Percentiles rank a stretch among this genome's conserved stretches.
These are phyloP conservation scores for Alisma plantagoaquatica DNA, from an alignment of 106 monocot genomes.

Conservation along the genomic window DNA sequence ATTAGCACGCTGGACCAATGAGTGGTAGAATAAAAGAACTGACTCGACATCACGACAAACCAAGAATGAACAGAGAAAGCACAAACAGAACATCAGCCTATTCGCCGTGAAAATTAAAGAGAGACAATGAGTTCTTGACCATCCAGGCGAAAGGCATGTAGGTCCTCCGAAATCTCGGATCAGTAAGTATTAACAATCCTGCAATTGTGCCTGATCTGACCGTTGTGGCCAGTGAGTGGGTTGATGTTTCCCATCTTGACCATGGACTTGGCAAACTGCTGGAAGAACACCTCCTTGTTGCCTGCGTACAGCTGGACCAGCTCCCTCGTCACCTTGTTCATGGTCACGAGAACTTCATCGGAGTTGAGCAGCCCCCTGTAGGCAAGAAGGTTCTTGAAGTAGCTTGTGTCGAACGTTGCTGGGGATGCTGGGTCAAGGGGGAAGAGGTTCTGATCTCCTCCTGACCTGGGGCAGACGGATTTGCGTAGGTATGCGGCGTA, in stretches of 20 bases:
- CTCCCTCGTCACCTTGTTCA: slow-evolving; percentile 19
- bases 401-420: slow-evolving; percentile 38
- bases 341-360: slow-evolving; percentile 40
- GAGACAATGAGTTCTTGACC: too few species aligned
- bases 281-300: slow-evolving; percentile 26
- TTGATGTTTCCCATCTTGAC: slow-evolving; percentile 56
- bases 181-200: too few species aligned
- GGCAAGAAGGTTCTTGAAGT: slow-evolving; percentile 46
- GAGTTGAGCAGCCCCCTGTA: slow-evolving; percentile 45
- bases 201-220: slow-evolving; percentile 53
- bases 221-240: slow-evolving; percentile 32
- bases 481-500: slow-evolving; percentile 33
- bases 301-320: slow-evolving; percentile 36
- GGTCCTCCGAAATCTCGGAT: too few species aligned
- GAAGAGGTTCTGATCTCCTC: slow-evolving; percentile 53
- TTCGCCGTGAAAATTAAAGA: too few species aligned
- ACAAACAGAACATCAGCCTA: too few species aligned
- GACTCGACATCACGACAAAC: too few species aligned
- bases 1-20: too few species aligned
- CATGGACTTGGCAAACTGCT: slow-evolving; percentile 47
- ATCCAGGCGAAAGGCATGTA: too few species aligned
- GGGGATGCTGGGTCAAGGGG: slow-evolving; percentile 31
- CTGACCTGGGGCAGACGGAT: slow-evolving; percentile 36
- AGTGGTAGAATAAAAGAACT: too few species aligned
- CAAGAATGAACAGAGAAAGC: too few species aligned